These are phyloP conservation scores for Plasmodium relictum DNA, from an alignment of 169 alveolate genomes.

Conservation along the genomic window DNA sequence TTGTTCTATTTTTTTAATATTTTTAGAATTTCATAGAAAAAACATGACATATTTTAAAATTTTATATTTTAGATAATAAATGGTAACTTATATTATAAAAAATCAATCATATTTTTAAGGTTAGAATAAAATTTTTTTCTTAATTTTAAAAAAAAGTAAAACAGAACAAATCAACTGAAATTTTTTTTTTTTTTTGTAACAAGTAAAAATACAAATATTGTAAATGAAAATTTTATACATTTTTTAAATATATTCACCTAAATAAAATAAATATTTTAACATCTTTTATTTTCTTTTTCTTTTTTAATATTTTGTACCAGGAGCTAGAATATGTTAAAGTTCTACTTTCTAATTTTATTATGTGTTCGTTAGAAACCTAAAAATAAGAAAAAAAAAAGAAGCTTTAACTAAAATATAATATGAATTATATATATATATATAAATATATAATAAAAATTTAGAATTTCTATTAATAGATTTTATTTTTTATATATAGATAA, in stretches of 20 bases:
- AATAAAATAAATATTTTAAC: neutral
- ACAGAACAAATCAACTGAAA: neutral
- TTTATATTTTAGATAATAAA: conserved; percentile 31
- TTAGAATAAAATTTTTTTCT: conserved; percentile 8
- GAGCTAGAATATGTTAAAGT: conserved; percentile 68
- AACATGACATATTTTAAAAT: conserved; percentile 40
- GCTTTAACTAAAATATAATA: neutral
- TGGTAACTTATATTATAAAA: conserved; percentile 41
- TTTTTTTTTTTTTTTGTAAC: too few species aligned
- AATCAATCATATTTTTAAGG: conserved; percentile 53
- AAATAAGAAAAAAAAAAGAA: neutral
- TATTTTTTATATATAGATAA: too few species aligned
- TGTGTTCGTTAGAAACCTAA: conserved; percentile 63
- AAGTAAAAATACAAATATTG: too few species aligned
- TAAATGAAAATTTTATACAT: neutral
- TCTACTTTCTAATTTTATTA: conserved; percentile 61
- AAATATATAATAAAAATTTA: neutral
- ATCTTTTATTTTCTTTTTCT: conserved; percentile 10
- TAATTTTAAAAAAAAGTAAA: neutral
- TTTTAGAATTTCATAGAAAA: conserved; percentile 25
- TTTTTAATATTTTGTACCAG: conserved; percentile 15
- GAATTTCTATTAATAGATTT: neutral
- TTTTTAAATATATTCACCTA: neutral
- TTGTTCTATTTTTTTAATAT: neutral
- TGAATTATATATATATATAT: neutral